Percentiles rank a stretch among this genome's conserved stretches.
These are phyloP conservation scores for Trichophaea hybrida DNA, from an alignment of 2,329 filamentous ascomycete genomes.

Conservation along the genomic window DNA sequence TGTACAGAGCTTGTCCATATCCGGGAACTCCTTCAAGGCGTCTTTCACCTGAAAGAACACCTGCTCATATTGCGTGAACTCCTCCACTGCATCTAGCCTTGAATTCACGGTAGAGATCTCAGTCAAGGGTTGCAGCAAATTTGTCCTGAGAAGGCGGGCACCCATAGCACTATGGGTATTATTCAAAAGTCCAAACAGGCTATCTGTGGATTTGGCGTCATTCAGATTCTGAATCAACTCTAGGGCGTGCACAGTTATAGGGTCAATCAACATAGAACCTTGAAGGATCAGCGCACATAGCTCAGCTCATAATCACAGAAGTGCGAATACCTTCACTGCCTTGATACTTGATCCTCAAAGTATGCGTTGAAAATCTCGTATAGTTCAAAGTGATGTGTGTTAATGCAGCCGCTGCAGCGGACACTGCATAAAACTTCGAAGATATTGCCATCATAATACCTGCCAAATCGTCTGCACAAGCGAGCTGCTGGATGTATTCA, in stretches of 20 bases:
- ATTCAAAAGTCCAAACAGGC: slow-evolving; percentile 72
- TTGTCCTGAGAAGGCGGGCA: slow-evolving; percentile 63
- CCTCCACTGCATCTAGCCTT: slow-evolving; percentile 70
- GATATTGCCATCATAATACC: slow-evolving; percentile 39
- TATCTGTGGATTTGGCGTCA: slow-evolving; percentile 62
- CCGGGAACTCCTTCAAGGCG: slow-evolving; percentile 59
- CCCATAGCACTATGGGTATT: slow-evolving; percentile 83
- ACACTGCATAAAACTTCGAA: slow-evolving; percentile 26
- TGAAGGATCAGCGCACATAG: background rate
- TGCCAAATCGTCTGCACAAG: slow-evolving; percentile 65
- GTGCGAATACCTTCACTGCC: slow-evolving; percentile 24
- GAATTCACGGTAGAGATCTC: slow-evolving; percentile 50
- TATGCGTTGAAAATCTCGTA: slow-evolving; percentile 59
- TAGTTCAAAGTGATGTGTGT: slow-evolving; percentile 65
- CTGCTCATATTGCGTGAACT: slow-evolving; percentile 66
- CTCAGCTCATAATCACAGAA: background rate
- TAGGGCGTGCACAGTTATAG: slow-evolving; percentile 70
- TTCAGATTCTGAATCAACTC: slow-evolving; percentile 83
- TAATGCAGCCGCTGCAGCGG: slow-evolving; percentile 38
- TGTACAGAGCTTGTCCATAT: slow-evolving; percentile 67
- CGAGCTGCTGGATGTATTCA: slow-evolving; percentile 64
- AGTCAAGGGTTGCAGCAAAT: slow-evolving; percentile 78
- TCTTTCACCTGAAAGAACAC: slow-evolving; percentile 66
- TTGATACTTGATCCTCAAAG: slow-evolving; percentile 72
- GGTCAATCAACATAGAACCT: slow-evolving; percentile 89